These are phyloP conservation scores for Globisporangium radiosum DNA, from an alignment of 352 stramenopile genomes.

Conservation along the genomic window DNA sequence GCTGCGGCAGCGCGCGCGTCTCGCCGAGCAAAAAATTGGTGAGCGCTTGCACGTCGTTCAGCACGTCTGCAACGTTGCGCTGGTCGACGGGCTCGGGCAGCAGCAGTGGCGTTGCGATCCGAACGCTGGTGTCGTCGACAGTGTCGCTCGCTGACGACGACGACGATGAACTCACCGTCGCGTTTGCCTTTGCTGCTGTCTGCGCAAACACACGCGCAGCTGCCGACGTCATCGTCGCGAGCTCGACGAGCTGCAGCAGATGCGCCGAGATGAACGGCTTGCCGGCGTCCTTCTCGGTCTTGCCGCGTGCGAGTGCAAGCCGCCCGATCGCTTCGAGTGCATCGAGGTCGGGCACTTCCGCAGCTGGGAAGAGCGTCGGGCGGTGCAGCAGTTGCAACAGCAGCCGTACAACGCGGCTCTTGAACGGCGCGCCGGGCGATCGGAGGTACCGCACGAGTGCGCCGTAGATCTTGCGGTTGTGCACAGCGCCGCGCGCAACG, in stretches of 20 bases:
- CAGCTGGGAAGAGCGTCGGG: constrained; percentile 44
- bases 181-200: neutral
- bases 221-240: constrained; percentile 53
- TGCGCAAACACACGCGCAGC: constrained; percentile 29
- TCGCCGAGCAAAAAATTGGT: constrained; percentile 59
- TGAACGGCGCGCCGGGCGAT: constrained; percentile 74
- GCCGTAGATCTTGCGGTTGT: constrained; percentile 77
- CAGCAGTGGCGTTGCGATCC: constrained; percentile 16
- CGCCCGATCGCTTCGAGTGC: constrained; percentile 54
- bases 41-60: constrained; percentile 50
- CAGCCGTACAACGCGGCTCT: constrained; percentile 65
- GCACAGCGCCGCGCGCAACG: constrained; percentile 55
- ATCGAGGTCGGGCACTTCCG: constrained; percentile 55
- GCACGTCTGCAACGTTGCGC: constrained; percentile 28
- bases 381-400: constrained; percentile 70
- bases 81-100: constrained; percentile 39
- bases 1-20: constrained; percentile 30
- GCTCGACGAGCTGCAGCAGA: constrained; percentile 71
- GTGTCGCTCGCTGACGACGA: neutral
- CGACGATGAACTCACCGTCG: neutral
- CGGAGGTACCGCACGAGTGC: constrained; percentile 77
- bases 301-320: constrained; percentile 49
- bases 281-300: constrained; percentile 44
- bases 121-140: neutral
- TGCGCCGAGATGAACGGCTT: constrained; percentile 73